Conservation (phyloP, 2,329 filamentous ascomycete genomes). For the Diaporthe amygdali region DNA sequence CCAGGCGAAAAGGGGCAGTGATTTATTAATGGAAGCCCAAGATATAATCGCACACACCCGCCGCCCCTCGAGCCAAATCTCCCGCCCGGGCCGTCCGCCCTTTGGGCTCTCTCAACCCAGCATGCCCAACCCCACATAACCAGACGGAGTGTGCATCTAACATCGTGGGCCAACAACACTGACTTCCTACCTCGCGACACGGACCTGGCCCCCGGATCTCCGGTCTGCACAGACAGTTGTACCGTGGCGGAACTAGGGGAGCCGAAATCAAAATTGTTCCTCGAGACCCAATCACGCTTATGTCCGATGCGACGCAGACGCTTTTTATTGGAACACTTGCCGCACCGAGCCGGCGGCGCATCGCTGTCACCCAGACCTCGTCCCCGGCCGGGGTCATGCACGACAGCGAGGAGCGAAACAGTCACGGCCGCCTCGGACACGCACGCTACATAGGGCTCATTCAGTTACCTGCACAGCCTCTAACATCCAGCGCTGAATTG, state of each 20-base stretch:
- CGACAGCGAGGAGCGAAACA: neutral
- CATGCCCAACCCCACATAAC: neutral
- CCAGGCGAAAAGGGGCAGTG: conserved; percentile 1
- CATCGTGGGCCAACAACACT: neutral
- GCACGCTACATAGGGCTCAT: neutral
- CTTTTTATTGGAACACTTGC: neutral
- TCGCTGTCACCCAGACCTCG: conserved; percentile 7
- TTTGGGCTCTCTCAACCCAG: neutral
- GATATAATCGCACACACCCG: conserved; percentile 8
- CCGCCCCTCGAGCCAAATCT: conserved; percentile 13
- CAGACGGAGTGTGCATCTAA: conserved; percentile 1
- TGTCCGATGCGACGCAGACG: conserved; percentile 3
- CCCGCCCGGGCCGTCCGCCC: neutral
- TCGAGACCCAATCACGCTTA: conserved; percentile 7
- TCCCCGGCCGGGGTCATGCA: neutral
- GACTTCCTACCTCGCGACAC: neutral
- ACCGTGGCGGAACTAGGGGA: conserved; percentile 10
- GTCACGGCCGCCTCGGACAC: neutral
- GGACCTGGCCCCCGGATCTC: neutral
- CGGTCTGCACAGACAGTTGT: conserved; percentile 7
- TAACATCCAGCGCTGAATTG: neutral
- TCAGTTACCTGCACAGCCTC: neutral
- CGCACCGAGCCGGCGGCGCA: conserved; percentile 2
- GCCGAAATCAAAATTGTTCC: conserved; percentile 3
- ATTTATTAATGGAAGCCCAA: conserved; percentile 9